Evolutionary conservation across 179 eudicot species (phyloP).

Genomic region (Beta macrorhiza): DNA sequence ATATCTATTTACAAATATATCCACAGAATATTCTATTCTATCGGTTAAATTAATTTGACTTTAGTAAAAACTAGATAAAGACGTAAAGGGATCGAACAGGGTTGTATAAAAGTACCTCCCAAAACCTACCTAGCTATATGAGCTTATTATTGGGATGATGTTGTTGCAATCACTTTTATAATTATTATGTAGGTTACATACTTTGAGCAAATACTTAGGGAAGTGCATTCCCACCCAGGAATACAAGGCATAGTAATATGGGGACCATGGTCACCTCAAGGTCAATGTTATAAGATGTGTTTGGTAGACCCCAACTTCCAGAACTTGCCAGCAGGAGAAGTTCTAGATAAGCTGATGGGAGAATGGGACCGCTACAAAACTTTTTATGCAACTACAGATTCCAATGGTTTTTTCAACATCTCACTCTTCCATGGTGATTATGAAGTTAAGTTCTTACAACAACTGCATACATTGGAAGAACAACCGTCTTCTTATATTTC

Average conservation of each 20-base stretch:
- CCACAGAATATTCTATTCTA: no score
- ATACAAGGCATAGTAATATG: conserved; percentile 56
- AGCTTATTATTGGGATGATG: no score
- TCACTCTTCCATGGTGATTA: conserved; percentile 51
- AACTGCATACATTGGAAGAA: not conserved
- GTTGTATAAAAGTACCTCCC: no score
- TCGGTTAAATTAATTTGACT: no score
- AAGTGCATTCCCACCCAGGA: conserved; percentile 43
- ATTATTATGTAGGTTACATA: conserved; percentile 31
- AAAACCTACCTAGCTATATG: no score
- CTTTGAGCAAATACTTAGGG: conserved; percentile 52
- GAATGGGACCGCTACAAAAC: conserved; percentile 36
- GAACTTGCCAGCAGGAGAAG: conserved; percentile 51
- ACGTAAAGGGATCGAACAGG: no score
- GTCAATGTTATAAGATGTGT: conserved; percentile 47
- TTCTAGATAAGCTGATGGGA: conserved; percentile 45
- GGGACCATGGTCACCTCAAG: conserved; percentile 45
- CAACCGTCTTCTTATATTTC: not conserved
- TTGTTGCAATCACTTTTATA: not conserved
- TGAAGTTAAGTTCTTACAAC: conserved; percentile 21
- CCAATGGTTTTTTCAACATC: conserved; percentile 33
- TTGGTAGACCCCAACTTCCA: conserved; percentile 51
- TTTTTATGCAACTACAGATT: conserved; percentile 28
- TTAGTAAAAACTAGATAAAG: no score
- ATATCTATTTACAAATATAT: no score